These are phyloP conservation scores for Bryum argenteum DNA, from an alignment of 225 moss, liverwort and hornwort species.

Conservation along the genomic window DNA sequence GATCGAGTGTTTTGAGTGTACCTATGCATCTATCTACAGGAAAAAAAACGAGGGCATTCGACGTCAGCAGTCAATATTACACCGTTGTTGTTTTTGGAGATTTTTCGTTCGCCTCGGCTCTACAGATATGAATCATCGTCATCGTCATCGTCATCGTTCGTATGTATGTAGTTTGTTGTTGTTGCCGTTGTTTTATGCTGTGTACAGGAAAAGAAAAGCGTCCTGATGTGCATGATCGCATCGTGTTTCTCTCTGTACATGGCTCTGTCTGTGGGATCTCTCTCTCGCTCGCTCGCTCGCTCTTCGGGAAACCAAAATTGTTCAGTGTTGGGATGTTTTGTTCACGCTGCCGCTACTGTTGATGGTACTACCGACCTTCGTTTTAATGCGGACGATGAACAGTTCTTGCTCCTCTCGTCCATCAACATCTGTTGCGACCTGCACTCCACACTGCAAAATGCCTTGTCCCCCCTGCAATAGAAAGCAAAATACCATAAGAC, in stretches of 20 bases:
- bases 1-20: slow-evolving; percentile 19
- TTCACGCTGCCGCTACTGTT: slow-evolving; percentile 65
- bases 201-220: slow-evolving; percentile 38
- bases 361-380: slow-evolving; percentile 51
- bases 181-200: slow-evolving; percentile 28
- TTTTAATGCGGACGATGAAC: slow-evolving; percentile 69
- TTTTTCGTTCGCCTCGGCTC: slow-evolving; percentile 48
- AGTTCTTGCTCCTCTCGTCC: slow-evolving; percentile 81
- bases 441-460: slow-evolving; percentile 94
- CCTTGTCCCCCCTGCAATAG: slow-evolving; percentile 77
- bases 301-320: slow-evolving; percentile 40
- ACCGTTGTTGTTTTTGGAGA: slow-evolving; percentile 34
- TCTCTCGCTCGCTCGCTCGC: no score
- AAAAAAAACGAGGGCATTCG: no score
- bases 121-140: slow-evolving; percentile 35
- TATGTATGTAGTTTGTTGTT: slow-evolving; percentile 28
- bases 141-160: background rate
- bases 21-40: slow-evolving; percentile 41
- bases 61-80: slow-evolving; percentile 35
- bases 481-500: slow-evolving; percentile 20
- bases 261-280: slow-evolving; percentile 37
- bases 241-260: slow-evolving; percentile 41
- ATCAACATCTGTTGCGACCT: slow-evolving; percentile 76
- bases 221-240: background rate
- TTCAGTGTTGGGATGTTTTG: background rate